phyloP scores from a whole-genome alignment of 164 flowering plant species.

The Magnolia sinica region DNA sequence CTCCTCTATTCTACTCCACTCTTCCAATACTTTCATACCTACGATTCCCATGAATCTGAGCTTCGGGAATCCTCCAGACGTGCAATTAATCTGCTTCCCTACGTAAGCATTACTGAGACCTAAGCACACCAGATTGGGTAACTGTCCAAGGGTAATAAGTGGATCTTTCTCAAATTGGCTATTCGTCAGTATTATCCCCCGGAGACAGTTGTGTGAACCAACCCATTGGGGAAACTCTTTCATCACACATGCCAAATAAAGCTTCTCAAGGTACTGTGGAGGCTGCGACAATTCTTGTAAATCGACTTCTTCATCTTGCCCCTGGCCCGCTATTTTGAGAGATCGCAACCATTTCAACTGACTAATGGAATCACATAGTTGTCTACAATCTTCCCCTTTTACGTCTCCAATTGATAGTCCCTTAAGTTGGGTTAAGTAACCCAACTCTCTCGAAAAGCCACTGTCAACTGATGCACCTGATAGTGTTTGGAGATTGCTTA shows the following conservation, averaged over 20 bases:
- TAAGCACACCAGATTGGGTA: constrained; percentile 14
- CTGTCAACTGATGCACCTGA: constrained; percentile 25
- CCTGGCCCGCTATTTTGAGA: constrained; percentile 20
- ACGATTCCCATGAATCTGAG: not conserved
- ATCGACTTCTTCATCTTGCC: constrained; percentile 8
- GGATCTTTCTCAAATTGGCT: not conserved
- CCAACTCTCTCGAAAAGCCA: constrained; percentile 16
- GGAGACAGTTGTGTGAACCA: not conserved
- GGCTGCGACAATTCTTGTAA: constrained; percentile 27
- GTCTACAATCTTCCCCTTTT: constrained; percentile 12
- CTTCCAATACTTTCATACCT: not conserved
- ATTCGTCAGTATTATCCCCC: not conserved
- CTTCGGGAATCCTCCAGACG: not conserved
- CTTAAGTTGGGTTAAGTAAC: constrained; percentile 30
- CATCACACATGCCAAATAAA: too few species aligned
- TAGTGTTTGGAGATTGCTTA: too few species aligned
- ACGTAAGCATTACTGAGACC: not conserved
- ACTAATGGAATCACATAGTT: constrained; percentile 28
- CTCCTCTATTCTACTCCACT: not conserved
- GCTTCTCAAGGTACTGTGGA: not conserved
- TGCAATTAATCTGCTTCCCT: not conserved
- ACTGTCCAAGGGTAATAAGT: not conserved
- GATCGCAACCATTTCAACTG: constrained; percentile 26
- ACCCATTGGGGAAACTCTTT: too few species aligned
- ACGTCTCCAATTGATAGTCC: constrained; percentile 30